These are phyloP conservation scores for Eimeria maxima DNA, from an alignment of 169 alveolate genomes.

Conservation along the genomic window DNA sequence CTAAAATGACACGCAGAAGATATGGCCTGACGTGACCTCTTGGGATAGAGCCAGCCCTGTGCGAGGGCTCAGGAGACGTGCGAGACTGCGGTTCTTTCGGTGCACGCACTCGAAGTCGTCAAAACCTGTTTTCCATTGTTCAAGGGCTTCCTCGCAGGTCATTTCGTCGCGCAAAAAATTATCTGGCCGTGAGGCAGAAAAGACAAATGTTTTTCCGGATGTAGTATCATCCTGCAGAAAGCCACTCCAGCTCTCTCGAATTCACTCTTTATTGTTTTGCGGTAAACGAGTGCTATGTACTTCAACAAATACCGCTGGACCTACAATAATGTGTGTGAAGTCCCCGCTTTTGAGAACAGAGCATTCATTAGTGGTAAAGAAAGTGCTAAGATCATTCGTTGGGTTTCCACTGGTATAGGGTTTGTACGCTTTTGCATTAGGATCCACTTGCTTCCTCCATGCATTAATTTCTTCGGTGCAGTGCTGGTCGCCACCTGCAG, in stretches of 20 bases:
- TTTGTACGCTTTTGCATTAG: neutral
- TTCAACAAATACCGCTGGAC: neutral
- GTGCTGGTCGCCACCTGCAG: neutral
- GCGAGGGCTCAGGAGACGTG: neutral
- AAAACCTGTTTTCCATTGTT: conserved; percentile 14
- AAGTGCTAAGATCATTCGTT: neutral
- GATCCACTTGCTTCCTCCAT: neutral
- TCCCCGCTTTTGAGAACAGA: neutral
- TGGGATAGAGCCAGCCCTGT: neutral
- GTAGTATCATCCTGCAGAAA: no score
- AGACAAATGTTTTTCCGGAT: neutral
- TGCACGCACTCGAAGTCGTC: neutral
- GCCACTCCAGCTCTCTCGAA: no score
- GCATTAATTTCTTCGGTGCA: neutral
- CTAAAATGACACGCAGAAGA: neutral
- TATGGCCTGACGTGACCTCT: neutral
- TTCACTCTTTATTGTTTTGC: no score
- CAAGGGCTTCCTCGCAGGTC: conserved; percentile 47
- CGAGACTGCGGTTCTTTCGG: neutral
- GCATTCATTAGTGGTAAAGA: neutral
- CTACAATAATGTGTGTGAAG: conserved; percentile 21
- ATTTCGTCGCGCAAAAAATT: neutral
- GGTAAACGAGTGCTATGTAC: no score
- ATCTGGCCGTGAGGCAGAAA: conserved; percentile 21
- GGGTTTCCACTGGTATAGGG: neutral